Evolutionary conservation across 1,284 basidiomycete genomes (phyloP), one percentile per base, ranked within the genome.

Genomic region (Psilocybe mexicana): DNA sequence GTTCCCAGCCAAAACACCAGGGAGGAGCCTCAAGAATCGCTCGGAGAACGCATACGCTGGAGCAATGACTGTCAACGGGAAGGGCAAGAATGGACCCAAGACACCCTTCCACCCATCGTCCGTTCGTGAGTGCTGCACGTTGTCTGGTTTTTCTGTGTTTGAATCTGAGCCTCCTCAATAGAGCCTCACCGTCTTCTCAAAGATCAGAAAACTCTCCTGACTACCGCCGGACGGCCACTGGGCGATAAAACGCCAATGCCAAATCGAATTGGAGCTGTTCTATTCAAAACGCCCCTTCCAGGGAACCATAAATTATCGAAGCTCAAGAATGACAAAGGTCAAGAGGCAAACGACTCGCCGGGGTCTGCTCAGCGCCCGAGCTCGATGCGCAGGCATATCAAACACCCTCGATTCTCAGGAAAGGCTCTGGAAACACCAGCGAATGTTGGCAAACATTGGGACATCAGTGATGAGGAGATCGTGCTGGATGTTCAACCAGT

Each of bases 381-480:
- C 61, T 88, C 87, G 6, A 78, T 80, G 23, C 75, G 89, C 49
- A 84, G 79, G 69, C 80, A 83, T 55, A 69, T 76, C 44, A 76
- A 87, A 44, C 73, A 75, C 25, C 83, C 81, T 55, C 68, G 68
- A 33, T 77, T 71, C 55, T 72, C 70, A 23, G 69, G 62, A 47
- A 78, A 76, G 61, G 73, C 60, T 14, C 88, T 90, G 63, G 78
- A 87, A 67, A 92, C 90, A 0, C 90, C 90, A 1, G 61, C 78
- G 44, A 85, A 84, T n/a, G 76, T 75, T 10, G 87, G 87, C 8
- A 80, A 84, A 58, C 83, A 87, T 60, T 92, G 89, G 89, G 88
- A 92, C 65, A 79, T 88, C 40, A 85, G 83, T 63, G 88, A 89
- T 52, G 76, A 77, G 1, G 83, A 82, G 52, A 75, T 87, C n/a